Evolutionary conservation across 805 yeast species (phyloP).

Genomic region (Saturnispora bothae): DNA sequence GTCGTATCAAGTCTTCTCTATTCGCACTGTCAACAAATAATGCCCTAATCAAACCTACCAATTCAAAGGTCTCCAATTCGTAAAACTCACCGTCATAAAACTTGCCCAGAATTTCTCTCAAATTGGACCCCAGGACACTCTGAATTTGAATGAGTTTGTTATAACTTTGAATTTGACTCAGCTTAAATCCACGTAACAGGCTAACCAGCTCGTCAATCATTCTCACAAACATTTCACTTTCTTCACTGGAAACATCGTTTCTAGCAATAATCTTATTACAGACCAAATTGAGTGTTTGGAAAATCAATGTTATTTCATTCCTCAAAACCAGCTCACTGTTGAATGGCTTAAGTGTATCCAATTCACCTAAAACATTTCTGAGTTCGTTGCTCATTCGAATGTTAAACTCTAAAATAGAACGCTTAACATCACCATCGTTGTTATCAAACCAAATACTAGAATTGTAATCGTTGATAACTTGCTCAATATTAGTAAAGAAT

Average conservation of each 20-base stretch:
- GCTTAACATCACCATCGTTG: constrained; percentile 6
- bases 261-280: constrained; percentile 16
- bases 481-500: constrained; percentile 7
- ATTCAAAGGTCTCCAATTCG: constrained; percentile 38
- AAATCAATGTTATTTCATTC: constrained; percentile 13
- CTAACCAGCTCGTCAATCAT: constrained; percentile 7
- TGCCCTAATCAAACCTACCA: constrained; percentile 31
- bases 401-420: constrained; percentile 10
- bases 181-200: constrained; percentile 3
- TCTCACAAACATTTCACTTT: constrained; percentile 19
- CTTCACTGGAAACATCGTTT: constrained; percentile 25
- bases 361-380: not conserved
- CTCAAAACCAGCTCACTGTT: constrained; percentile 18
- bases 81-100: constrained; percentile 44
- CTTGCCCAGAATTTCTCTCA: constrained; percentile 36
- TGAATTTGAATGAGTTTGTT: constrained; percentile 24
- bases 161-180: constrained; percentile 17
- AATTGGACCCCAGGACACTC: constrained; percentile 24
- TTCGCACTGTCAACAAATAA: constrained; percentile 38
- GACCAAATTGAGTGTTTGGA: constrained; percentile 14
- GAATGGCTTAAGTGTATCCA: constrained; percentile 7
- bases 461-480: constrained; percentile 14
- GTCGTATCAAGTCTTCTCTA: constrained; percentile 34
- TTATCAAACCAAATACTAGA: constrained; percentile 11
- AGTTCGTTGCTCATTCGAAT: constrained; percentile 8